phyloP scores from a whole-genome alignment of 2,329 filamentous ascomycete genomes.

The Proliferodiscus dingleyae region DNA sequence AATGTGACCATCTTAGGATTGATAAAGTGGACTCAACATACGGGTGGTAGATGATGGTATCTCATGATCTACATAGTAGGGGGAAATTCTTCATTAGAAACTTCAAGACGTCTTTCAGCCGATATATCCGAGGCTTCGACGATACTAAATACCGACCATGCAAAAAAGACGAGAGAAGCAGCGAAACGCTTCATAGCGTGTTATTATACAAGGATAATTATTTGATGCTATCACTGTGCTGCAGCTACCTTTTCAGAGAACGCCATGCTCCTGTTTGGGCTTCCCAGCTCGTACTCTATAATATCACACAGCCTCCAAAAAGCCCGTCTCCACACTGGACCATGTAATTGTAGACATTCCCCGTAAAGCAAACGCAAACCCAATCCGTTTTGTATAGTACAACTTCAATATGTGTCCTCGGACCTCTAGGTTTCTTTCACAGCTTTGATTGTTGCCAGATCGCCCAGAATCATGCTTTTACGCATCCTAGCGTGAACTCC shows the following conservation, averaged over 20 bases:
- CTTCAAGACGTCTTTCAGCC: too few relatives aligned
- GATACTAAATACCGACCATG: not conserved
- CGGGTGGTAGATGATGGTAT: too few relatives aligned
- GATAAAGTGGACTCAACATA: too few relatives aligned
- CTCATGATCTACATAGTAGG: not conserved
- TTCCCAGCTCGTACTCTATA: constrained; percentile 3
- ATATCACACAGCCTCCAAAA: constrained; percentile 5
- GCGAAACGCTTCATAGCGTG: too few relatives aligned
- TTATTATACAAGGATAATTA: constrained; percentile 1
- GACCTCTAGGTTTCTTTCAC: constrained; percentile 2
- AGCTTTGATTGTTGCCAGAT: not conserved
- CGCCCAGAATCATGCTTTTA: not conserved
- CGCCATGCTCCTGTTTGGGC: not conserved
- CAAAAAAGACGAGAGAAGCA: too few relatives aligned
- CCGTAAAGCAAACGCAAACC: not conserved
- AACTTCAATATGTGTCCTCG: not conserved
- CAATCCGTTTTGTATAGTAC: constrained; percentile 10
- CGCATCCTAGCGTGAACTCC: not conserved
- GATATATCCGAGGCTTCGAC: too few relatives aligned
- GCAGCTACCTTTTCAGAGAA: not conserved
- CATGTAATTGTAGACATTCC: not conserved
- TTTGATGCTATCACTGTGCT: not conserved
- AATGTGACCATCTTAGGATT: not conserved
- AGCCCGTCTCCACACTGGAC: not conserved
- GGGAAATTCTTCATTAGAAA: too few relatives aligned